Evolutionary conservation across 768 basidiomycete species (phyloP).

Genomic region (Strobilomyces confusus): DNA sequence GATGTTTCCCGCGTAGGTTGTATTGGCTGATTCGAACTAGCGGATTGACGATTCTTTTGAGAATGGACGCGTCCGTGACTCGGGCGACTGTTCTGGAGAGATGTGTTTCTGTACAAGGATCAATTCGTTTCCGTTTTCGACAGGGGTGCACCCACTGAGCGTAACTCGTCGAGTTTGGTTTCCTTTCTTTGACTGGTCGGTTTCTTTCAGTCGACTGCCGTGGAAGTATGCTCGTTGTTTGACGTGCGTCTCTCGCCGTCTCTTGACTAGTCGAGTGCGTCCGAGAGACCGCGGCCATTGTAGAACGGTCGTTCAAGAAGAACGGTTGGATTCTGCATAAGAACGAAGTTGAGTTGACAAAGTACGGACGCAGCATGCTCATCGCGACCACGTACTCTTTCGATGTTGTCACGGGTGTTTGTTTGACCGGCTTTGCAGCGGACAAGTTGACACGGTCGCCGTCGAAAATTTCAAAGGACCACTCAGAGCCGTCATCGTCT

Average conservation of each 20-base stretch:
- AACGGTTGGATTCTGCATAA: constrained; percentile 19
- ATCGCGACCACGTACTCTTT: constrained; percentile 15
- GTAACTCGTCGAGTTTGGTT: neutral
- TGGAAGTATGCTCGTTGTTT: neutral
- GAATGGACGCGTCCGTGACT: neutral
- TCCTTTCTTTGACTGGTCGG: neutral
- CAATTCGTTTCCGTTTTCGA: neutral
- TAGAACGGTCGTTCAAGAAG: constrained; percentile 14
- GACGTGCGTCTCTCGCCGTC: neutral
- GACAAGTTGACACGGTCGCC: constrained; percentile 17
- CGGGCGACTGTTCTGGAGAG: neutral
- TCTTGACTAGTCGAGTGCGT: neutral
- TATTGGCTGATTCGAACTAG: neutral
- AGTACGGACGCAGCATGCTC: constrained; percentile 10
- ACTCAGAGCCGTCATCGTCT: constrained; percentile 24
- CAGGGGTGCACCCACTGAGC: constrained; percentile 9
- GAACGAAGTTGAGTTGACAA: constrained; percentile 4
- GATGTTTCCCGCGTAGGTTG: constrained; percentile 1
- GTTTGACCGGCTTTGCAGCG: constrained; percentile 19
- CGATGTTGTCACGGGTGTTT: constrained; percentile 5
- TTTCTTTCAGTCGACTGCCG: neutral
- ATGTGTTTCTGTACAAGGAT: neutral
- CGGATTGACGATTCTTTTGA: neutral
- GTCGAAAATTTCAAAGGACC: constrained; percentile 31
- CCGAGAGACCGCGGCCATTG: neutral